These are phyloP conservation scores for carrot (Daucus carota) DNA, from an alignment of 129 eudicot species.

Conservation along the genomic window DH1_v3.0 NC_030384.2:44424001-44424500, in stretches of 20 bases:
- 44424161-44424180: constrained; percentile 95
- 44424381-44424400: constrained; percentile 98
- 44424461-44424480: neutral
- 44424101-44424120: constrained; percentile 76
- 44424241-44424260: constrained; percentile 84
- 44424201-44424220: constrained; percentile 75
- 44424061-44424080: constrained; percentile 90
- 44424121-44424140: constrained; percentile 80
- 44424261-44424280: constrained; percentile 67
- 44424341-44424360: neutral
- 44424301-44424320: neutral
- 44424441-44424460: constrained; percentile 10
- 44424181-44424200: constrained; percentile 91
- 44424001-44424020: constrained; percentile 46
- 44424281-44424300: constrained; percentile 1
- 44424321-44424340: neutral
- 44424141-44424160: constrained; percentile 75
- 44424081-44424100: constrained; percentile 64
- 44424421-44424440: constrained; percentile 97
- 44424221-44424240: constrained; percentile 87
- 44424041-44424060: constrained; percentile 99
- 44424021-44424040: constrained; percentile 95
- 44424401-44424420: constrained; percentile 92
- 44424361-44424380: neutral
- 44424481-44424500: neutral